Evolutionary conservation across 2,329 filamentous ascomycete genomes (phyloP).

Genomic region (Hysterium pulicare): DNA sequence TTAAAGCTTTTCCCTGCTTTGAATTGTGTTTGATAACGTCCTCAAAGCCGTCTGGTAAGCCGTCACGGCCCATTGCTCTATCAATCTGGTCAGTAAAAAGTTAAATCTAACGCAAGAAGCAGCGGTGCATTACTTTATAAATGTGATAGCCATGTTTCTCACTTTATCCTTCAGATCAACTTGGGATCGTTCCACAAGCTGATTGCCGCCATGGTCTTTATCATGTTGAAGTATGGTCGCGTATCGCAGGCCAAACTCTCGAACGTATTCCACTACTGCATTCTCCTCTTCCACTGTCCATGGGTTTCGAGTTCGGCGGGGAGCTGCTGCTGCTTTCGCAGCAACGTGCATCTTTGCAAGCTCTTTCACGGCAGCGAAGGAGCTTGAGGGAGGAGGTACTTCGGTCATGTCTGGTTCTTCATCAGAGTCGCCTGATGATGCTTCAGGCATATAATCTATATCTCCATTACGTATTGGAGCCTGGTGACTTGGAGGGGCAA

Average conservation of each 20-base stretch:
- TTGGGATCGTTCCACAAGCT: constrained; percentile 42
- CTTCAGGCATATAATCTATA: constrained; percentile 1
- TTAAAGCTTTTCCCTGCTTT: neutral
- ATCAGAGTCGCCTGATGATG: constrained; percentile 18
- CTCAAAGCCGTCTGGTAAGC: neutral
- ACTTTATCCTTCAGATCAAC: constrained; percentile 51
- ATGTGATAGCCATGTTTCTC: constrained; percentile 38
- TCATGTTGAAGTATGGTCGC: constrained; percentile 40
- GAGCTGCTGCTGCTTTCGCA: constrained; percentile 2
- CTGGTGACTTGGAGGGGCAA: constrained; percentile 25
- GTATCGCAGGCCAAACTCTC: constrained; percentile 45
- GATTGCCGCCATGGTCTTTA: constrained; percentile 12
- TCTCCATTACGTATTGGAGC: constrained; percentile 8
- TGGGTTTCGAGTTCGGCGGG: constrained; percentile 14
- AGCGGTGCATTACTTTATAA: constrained; percentile 34
- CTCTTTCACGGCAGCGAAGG: constrained; percentile 12
- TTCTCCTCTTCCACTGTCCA: constrained; percentile 35
- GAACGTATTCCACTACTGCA: constrained; percentile 50
- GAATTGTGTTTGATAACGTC: neutral
- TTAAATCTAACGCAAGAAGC: neutral
- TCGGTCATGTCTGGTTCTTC: constrained; percentile 25
- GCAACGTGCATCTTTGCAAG: constrained; percentile 16
- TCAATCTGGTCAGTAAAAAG: neutral
- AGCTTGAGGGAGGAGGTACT: constrained; percentile 14
- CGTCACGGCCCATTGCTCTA: neutral